Percentiles rank a stretch among this genome's conserved stretches.
These are phyloP conservation scores for Alloascoidea africana DNA, from an alignment of 805 yeast species.

Conservation along the genomic window DNA sequence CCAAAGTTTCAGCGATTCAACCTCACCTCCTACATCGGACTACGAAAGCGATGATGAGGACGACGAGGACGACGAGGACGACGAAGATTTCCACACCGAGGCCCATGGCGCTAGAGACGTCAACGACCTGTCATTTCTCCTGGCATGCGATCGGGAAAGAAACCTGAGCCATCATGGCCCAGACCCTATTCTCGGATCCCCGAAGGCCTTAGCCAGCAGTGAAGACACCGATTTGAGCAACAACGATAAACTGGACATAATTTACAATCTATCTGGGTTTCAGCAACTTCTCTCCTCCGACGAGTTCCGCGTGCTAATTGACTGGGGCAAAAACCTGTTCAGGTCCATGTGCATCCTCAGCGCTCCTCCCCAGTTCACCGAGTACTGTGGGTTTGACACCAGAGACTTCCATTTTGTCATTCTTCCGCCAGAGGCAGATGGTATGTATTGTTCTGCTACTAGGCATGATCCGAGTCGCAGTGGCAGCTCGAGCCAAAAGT, in stretches of 20 bases:
- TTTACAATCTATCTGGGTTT: slow-evolving; percentile 35
- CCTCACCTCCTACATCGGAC: neutral
- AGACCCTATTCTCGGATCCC: slow-evolving; percentile 4
- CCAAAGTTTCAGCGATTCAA: too few species aligned
- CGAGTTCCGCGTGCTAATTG: slow-evolving; percentile 50
- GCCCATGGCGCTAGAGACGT: too few species aligned
- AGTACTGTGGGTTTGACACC: slow-evolving; percentile 17
- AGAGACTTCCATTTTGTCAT: slow-evolving; percentile 20
- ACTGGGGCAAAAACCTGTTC: slow-evolving; percentile 52
- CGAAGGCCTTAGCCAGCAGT: slow-evolving; percentile 6
- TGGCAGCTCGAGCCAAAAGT: too few species aligned
- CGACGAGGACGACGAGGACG: neutral
- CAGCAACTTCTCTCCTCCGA: slow-evolving; percentile 25
- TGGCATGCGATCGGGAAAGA: too few species aligned
- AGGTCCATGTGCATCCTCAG: slow-evolving; percentile 43
- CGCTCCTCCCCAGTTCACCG: slow-evolving; percentile 29
- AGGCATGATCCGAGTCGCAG: too few species aligned
- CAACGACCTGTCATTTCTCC: too few species aligned
- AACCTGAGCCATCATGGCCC: too few species aligned
- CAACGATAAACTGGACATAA: slow-evolving; percentile 31
- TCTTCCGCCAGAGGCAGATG: slow-evolving; percentile 23
- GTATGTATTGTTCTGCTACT: too few species aligned
- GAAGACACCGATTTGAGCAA: slow-evolving; percentile 9
- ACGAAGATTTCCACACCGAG: too few species aligned
- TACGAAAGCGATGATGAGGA: neutral